Conservation (phyloP, 352 stramenopile species). For the Pythium periplocum region DNA sequence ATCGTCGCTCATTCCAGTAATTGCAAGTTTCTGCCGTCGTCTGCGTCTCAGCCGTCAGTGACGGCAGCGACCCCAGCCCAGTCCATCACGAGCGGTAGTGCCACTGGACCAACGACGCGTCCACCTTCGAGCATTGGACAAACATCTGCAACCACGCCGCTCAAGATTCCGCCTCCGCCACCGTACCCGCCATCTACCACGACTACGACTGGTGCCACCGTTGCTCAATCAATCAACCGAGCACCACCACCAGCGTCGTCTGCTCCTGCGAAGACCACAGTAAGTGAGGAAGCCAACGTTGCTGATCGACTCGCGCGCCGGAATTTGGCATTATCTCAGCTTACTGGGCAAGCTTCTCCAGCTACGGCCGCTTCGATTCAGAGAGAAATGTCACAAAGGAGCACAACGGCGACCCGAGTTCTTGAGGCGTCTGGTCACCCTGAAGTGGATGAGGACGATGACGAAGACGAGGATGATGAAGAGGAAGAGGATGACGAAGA, state of each 20-base stretch:
- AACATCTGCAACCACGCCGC: not conserved
- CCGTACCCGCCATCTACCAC: slow-evolving; percentile 32
- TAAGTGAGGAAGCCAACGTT: slow-evolving; percentile 14
- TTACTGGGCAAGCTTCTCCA: slow-evolving; percentile 25
- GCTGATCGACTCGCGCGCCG: slow-evolving; percentile 38
- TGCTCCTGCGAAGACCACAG: not conserved
- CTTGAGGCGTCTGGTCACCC: slow-evolving; percentile 1
- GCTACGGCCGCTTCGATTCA: not conserved
- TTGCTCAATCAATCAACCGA: too few relatives aligned
- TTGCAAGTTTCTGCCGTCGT: slow-evolving; percentile 50
- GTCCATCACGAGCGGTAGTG: too few relatives aligned
- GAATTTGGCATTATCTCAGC: slow-evolving; percentile 56
- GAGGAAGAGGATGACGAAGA: slow-evolving; percentile 44
- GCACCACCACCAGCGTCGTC: not conserved
- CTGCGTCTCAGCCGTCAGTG: not conserved
- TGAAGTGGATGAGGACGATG: slow-evolving; percentile 25
- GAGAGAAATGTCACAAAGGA: too few relatives aligned
- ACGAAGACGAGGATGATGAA: slow-evolving; percentile 31
- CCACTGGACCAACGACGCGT: too few relatives aligned
- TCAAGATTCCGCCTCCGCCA: slow-evolving; percentile 44
- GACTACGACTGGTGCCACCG: not conserved
- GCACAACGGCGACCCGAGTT: too few relatives aligned
- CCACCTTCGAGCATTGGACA: too few relatives aligned
- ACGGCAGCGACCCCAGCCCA: too few relatives aligned
- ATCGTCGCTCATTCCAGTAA: slow-evolving; percentile 69